Percentiles rank a stretch among this genome's conserved stretches.
Conservation (phyloP, 495 filamentous ascomycete species). For the Xylaria cubensis region DNA sequence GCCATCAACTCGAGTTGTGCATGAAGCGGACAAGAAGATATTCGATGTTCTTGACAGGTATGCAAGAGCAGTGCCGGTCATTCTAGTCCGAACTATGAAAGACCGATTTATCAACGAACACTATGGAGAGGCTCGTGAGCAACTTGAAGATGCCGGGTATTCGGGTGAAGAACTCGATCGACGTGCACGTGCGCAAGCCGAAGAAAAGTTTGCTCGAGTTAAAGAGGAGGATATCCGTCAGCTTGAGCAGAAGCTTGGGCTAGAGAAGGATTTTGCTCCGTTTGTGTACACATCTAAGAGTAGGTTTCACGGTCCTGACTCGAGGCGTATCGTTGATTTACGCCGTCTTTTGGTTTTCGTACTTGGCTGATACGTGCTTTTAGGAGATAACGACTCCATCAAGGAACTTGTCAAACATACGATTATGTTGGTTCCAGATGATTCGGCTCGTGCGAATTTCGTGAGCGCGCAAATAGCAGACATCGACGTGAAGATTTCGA, state of each 20-base stretch:
- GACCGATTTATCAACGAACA: conserved; percentile 29
- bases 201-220: conserved; percentile 19
- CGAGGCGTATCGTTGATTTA: background rate
- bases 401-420: conserved; percentile 28
- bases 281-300: conserved; percentile 29
- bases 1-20: conserved; percentile 26
- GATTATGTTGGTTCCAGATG: conserved; percentile 24
- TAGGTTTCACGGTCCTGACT: background rate
- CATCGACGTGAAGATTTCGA: conserved; percentile 26
- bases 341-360: background rate
- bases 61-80: conserved; percentile 22
- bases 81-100: conserved; percentile 28
- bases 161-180: conserved; percentile 23
- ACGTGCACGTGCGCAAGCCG: conserved; percentile 26
- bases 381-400: conserved; percentile 25
- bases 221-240: conserved; percentile 27
- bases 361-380: conserved; percentile 7
- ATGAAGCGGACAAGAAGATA: conserved; percentile 27
- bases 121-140: conserved; percentile 25
- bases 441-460: conserved; percentile 25
- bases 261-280: conserved; percentile 27
- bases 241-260: conserved; percentile 25
- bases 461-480: conserved; percentile 29
- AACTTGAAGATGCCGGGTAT: conserved; percentile 25
- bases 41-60: conserved; percentile 23